Conservation (phyloP, 768 basidiomycete species). For the Russula olivacea region DNA sequence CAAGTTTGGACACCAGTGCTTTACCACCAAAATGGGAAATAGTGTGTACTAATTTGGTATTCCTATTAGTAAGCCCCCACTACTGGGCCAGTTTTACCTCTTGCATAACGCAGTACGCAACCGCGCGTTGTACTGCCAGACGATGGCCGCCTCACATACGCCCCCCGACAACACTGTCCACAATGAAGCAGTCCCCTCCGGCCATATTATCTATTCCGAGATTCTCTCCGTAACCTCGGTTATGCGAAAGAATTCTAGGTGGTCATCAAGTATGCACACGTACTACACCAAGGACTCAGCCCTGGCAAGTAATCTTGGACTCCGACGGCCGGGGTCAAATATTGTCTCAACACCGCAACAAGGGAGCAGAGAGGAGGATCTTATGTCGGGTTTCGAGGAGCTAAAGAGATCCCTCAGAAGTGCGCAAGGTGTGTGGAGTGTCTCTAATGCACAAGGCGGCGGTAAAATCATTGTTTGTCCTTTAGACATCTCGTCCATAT, state of each 20-base stretch:
- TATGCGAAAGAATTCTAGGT: constrained; percentile 98
- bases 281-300: constrained; percentile 56
- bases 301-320: constrained; percentile 67
- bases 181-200: constrained; percentile 41
- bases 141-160: constrained; percentile 8
- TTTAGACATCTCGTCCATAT: constrained; percentile 53
- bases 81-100: constrained; percentile 8
- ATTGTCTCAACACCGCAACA: constrained; percentile 42
- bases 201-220: constrained; percentile 84
- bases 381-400: constrained; percentile 87
- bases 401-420: constrained; percentile 70
- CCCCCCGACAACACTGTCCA: not conserved
- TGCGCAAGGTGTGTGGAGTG: constrained; percentile 47
- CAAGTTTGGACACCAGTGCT: not conserved
- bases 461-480: not conserved
- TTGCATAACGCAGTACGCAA: not conserved
- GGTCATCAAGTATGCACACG: constrained; percentile 72
- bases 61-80: not conserved
- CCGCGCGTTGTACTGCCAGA: not conserved
- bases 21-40: not conserved
- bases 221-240: constrained; percentile 85
- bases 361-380: constrained; percentile 66
- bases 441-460: not conserved
- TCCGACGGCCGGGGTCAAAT: constrained; percentile 51
- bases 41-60: constrained; percentile 14